Evolutionary conservation across 139 green algal species (phyloP), one percentile per base, ranked within the genome.

Genomic region (Eudorina sp.): DNA sequence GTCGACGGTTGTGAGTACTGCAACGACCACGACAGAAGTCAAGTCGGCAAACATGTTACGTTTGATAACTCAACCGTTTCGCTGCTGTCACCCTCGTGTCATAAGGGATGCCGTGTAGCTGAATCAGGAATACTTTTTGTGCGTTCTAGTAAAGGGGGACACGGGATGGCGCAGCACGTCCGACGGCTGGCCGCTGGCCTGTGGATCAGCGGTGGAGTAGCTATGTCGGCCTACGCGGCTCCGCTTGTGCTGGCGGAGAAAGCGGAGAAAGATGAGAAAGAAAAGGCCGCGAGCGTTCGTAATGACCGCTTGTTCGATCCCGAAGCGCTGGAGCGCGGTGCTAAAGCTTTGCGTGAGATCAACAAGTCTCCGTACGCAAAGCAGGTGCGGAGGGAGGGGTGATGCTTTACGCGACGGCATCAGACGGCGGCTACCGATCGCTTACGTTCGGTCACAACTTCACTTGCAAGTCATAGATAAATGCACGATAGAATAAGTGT

Each of bases 301-400:
- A 60, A 40, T 66, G 81, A 87, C 64, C 31, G 64, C 16, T 64
- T 93, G 38, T 99, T 99, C 75, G 98, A 99, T 89, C 97, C 98
- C 13, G 98, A 99, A 86, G 97, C 97, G 25, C 92, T 99, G 27
- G 98, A 99, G 90, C 91, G 98, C 16, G 98, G 97, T 45, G 98
- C 98, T 3, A 99, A 98, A 90, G 98, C 97, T 19, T 90, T 99
- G 31, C 84, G 97, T 8, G 98, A 99, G 83, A 99, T 99, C 68
- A 98, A 99, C 79, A 89, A 90, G 72, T 99, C 96, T 0, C 92
- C 96, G 0, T 94, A 98, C 73, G 97, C 98, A 0, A 99, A 99
- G 91, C 92, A 97, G 94, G 97, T 97, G 75, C 70, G 70, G 36
- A 6, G 41, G 40, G 18, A 36, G 41, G 2, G 13, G 40, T 53